Evolutionary conservation across 139 green algal species (phyloP), one percentile per base, ranked within the genome.

Genomic region (Limnomonas spitsbergensis): DNA sequence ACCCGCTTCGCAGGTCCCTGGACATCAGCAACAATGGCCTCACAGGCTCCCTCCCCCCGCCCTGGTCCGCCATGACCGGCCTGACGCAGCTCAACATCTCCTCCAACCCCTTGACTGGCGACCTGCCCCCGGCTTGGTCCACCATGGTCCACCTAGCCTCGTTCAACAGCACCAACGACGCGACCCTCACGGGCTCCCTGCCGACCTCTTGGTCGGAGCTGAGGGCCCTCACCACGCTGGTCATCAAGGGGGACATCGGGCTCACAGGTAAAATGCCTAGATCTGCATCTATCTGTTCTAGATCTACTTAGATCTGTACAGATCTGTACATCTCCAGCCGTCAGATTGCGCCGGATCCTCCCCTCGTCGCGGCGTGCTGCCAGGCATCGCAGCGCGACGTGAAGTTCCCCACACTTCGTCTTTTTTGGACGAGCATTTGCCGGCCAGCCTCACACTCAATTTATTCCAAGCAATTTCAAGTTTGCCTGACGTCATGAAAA

Each of bases 11-110:
- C 4, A 9, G 4, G 38, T 34, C 2, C 4, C 40, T 78, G 7
- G n/a, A 73, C 38, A 34, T 73, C 40, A 9, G 32, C 6, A 66
- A 36, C 54, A 85, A 85, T 38, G 6, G 32, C 39, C 69, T 85
- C 1, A 54, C 32, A 3, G 40, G 68, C 69, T 27, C 47, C 36
- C 75, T 85, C 53, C 75, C 80, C 3, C 26, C 6, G 40, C 20
- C 38, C 1, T 85, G 75, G 80, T 38, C 29, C 1, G 32, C 75
- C 31, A 38, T 85, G 32, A 38, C 31, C 0, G 32, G 20, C 20
- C 68, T 90, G 35, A 24, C 31, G 7, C 38, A 9, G 14, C 69
- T 82, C 27, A 40, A 69, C 52, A 34, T 82, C 32, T 26, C 2
- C 52, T 32, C 1, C 53, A 82, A 82, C 77, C 2, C 35, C 2